These are phyloP conservation scores for Sordariomycetes sp. DNA, from an alignment of 2,329 filamentous ascomycete species.

Conservation along the genomic window DNA sequence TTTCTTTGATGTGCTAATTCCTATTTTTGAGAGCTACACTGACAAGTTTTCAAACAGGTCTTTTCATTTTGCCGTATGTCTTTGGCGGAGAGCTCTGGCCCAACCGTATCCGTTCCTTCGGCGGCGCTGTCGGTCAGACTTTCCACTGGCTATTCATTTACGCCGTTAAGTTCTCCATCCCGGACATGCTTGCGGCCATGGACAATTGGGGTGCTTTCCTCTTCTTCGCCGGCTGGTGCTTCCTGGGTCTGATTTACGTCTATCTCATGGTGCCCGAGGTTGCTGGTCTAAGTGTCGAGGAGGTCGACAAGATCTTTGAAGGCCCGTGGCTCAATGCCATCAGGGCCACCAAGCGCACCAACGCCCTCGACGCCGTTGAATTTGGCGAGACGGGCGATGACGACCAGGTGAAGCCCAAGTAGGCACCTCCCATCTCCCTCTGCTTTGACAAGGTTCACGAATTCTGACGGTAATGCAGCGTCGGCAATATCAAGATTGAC, in stretches of 20 bases:
- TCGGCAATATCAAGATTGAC: no score
- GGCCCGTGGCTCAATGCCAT: no score
- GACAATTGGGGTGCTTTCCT: constrained; percentile 32
- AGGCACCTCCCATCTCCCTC: no score
- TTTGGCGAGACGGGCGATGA: no score
- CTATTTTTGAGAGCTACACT: neutral
- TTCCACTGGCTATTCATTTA: constrained; percentile 27
- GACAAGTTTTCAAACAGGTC: constrained; percentile 9
- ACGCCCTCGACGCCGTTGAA: no score
- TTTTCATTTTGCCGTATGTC: constrained; percentile 30
- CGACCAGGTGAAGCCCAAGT: no score
- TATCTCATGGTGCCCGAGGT: constrained; percentile 28
- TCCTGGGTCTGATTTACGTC: constrained; percentile 24
- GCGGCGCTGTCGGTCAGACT: constrained; percentile 23
- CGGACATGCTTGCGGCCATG: constrained; percentile 20
- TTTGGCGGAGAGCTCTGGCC: constrained; percentile 35
- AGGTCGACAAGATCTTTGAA: constrained; percentile 25
- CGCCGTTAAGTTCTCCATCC: constrained; percentile 21
- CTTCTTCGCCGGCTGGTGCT: constrained; percentile 29
- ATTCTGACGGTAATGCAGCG: no score
- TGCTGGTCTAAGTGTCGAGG: constrained; percentile 25
- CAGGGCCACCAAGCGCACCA: no score
- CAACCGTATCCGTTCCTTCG: constrained; percentile 33
- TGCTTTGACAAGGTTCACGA: no score
- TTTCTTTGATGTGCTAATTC: neutral